A percentile compares a stretch with the other conserved stretches of the same genome.
Conservation (phyloP, 169 alveolate species). For the Toxoplasma gondii region DNA sequence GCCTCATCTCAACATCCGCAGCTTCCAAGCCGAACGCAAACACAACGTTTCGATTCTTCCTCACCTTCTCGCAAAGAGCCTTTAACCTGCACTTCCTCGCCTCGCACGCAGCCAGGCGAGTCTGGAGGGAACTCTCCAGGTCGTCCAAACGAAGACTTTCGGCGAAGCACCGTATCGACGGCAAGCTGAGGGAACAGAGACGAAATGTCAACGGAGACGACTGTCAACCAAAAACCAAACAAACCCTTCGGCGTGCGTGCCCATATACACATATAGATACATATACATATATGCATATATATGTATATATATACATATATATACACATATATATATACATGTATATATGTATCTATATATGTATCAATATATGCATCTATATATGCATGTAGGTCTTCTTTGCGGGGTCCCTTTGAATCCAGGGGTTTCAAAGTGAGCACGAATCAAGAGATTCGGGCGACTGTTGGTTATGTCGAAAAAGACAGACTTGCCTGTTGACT, state of each 20-base stretch:
- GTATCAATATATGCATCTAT: too few species aligned
- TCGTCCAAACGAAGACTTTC: background rate
- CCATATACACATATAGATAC: background rate
- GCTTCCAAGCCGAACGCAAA: too few species aligned
- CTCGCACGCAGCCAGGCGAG: conserved; percentile 4
- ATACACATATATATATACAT: background rate
- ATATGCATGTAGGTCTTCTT: too few species aligned
- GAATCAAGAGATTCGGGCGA: too few species aligned
- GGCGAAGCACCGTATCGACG: background rate
- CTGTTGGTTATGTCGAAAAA: background rate
- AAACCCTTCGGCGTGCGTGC: background rate
- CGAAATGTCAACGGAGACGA: background rate
- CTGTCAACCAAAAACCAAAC: background rate
- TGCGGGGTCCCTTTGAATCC: too few species aligned
- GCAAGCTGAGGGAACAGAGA: background rate
- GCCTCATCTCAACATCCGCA: background rate
- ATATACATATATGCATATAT: background rate
- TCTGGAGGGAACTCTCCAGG: background rate
- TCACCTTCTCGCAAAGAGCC: conserved; percentile 1
- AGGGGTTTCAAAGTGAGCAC: too few species aligned
- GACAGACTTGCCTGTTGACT: background rate
- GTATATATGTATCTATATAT: background rate
- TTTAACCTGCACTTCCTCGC: background rate
- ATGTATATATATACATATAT: background rate
- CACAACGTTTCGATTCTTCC: background rate